These are phyloP conservation scores for Saccharomycopsis hybrid DNA, from an alignment of 1,139 yeast genomes.

Conservation along the genomic window DNA sequence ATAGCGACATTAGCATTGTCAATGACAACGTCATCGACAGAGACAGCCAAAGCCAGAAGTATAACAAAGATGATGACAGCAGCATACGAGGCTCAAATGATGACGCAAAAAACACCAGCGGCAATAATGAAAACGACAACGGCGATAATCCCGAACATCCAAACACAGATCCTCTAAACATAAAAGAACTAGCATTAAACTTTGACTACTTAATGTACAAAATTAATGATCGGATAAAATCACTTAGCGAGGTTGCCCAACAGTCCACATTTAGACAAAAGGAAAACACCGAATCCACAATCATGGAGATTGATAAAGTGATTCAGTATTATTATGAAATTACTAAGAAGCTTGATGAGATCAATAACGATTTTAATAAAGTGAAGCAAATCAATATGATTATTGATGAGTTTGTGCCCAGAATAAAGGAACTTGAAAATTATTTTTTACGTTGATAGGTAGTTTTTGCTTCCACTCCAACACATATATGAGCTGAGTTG, in stretches of 20 bases:
- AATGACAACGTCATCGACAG: neutral
- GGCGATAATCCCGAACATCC: neutral
- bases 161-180: constrained; percentile 53
- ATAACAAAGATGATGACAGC: neutral
- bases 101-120: neutral
- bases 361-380: constrained; percentile 60
- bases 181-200: constrained; percentile 49
- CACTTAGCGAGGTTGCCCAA: constrained; percentile 33
- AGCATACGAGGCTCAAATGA: neutral
- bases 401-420: constrained; percentile 34
- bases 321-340: constrained; percentile 39
- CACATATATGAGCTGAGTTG: too few species aligned
- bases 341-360: constrained; percentile 43
- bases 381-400: constrained; percentile 57
- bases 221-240: constrained; percentile 47
- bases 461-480: too few species aligned
- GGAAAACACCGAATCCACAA: constrained; percentile 31
- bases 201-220: constrained; percentile 59
- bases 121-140: neutral
- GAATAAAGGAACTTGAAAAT: constrained; percentile 29
- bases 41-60: neutral
- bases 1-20: neutral
- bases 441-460: constrained; percentile 2
- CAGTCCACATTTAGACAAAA: constrained; percentile 30
- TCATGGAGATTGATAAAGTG: constrained; percentile 37